Evolutionary conservation across 345 rosid species (phyloP).

Genomic region (Raphanus raphanistrum): DNA sequence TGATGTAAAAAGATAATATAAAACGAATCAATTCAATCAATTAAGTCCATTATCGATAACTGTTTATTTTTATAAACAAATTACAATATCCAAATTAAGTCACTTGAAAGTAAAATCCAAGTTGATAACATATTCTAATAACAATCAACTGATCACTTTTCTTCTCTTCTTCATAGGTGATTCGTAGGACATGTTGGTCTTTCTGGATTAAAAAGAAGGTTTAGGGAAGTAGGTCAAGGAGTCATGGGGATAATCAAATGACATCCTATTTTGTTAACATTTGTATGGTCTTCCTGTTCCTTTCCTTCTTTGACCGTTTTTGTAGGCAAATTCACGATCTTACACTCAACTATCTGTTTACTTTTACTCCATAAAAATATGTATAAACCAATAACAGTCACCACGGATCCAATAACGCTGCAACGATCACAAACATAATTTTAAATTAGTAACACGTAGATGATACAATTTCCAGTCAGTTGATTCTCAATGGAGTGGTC

Average conservation of each 20-base stretch:
- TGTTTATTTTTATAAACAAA: no score
- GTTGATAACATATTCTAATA: not conserved
- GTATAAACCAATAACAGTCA: no score
- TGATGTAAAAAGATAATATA: no score
- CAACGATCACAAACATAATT: not conserved
- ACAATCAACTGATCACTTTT: not conserved
- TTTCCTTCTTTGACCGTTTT: not conserved
- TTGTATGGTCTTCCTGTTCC: not conserved
- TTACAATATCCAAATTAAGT: no score
- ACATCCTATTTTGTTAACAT: not conserved
- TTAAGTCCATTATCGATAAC: no score
- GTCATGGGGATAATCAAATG: no score
- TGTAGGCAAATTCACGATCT: not conserved
- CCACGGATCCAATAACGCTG: not conserved
- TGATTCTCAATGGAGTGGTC: no score
- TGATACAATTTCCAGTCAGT: not conserved
- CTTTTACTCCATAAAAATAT: no score
- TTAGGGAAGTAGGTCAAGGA: not conserved
- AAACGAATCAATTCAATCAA: no score
- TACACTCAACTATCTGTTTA: not conserved
- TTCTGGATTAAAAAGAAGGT: not conserved
- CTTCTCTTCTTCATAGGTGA: not conserved
- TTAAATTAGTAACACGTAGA: not conserved
- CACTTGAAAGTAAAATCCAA: no score
- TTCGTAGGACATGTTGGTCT: not conserved